Evolutionary conservation across 352 stramenopile species (phyloP), one percentile per base, ranked within the genome.

Genomic region (Phytophthora macrochlamydospora): DNA sequence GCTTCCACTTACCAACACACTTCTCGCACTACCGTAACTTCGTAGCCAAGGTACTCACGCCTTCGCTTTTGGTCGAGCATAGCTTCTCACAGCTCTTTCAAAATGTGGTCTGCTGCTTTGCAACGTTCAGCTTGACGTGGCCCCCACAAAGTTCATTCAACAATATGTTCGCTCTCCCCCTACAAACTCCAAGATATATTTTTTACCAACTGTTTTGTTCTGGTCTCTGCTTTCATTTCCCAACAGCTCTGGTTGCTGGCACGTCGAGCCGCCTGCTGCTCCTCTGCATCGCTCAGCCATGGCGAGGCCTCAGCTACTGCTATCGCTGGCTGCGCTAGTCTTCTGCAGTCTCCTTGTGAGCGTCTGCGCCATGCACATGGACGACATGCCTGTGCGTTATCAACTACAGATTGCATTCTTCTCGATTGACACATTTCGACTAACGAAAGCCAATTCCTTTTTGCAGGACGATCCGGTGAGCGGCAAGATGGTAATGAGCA

Each of bases 401-500:
- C 3, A 2, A 32, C 3, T 6, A 1, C 6, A 40, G 30, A 50
- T 14, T 18, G 14, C 11, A 51, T 12, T 14, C 31, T 3, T 28
- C 13, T 40, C 12, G 32, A 14, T 56, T 60, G 28, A 58, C 33
- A 35, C 18, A 2, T 24, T 38, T 5, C 6, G 14, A 46, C 43
- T 49, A 30, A 49, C 28, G 46, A 12, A 18, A 28, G 50, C 18
- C 18, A 24, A 24, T 24, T 24, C 18, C 18, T 38, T 58, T 43
- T 14, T 56, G 18, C 48, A 91, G 83, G 71, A 78, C 11, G 83
- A 91, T 56, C 83, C 83, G 0, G 81, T 91, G 31, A 87, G 61
- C 13, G 83, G 81, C 46, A 56, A 87, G 51, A 91, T 91, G 83
- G 78, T 91, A 35, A 91, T 91, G 83, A 85, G 75, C 51, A 43